A percentile compares a stretch with the other conserved stretches of the same genome.
Conservation (phyloP, 441 rosid genomes). For the Corymbia citriodora region DNA sequence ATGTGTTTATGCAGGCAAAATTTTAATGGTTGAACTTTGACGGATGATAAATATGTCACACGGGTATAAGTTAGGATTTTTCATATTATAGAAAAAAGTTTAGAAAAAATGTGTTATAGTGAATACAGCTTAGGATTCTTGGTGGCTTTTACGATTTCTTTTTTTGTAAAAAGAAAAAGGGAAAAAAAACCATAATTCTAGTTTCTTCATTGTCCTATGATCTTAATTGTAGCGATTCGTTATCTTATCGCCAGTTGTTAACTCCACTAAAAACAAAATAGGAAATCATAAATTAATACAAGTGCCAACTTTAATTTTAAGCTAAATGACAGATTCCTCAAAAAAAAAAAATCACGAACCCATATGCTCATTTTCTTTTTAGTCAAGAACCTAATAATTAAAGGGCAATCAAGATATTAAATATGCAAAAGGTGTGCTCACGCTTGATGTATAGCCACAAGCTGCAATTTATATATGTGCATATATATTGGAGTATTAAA, state of each 20-base stretch:
- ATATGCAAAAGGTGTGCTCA: background rate
- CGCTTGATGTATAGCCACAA: background rate
- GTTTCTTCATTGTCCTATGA: too few species aligned
- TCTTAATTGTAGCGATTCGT: background rate
- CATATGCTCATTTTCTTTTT: background rate
- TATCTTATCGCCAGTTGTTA: background rate
- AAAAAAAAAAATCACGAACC: background rate
- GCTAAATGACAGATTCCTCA: background rate
- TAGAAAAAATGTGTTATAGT: too few species aligned
- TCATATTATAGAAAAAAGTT: accelerated
- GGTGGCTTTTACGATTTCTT: background rate
- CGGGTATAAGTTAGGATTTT: background rate
- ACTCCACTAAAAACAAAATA: background rate
- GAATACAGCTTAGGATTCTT: background rate
- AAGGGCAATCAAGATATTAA: background rate
- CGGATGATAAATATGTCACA: too few species aligned
- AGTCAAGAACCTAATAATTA: background rate
- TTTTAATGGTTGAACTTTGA: too few species aligned
- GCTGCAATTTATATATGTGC: background rate
- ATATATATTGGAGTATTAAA: background rate
- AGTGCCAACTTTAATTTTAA: background rate
- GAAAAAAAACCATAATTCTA: background rate
- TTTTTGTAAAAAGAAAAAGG: background rate
- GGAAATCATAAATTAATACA: background rate
- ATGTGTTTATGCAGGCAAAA: too few species aligned